phyloP scores from a whole-genome alignment of 2,329 filamentous ascomycete species.

The Graphilbum fragrans region DNA sequence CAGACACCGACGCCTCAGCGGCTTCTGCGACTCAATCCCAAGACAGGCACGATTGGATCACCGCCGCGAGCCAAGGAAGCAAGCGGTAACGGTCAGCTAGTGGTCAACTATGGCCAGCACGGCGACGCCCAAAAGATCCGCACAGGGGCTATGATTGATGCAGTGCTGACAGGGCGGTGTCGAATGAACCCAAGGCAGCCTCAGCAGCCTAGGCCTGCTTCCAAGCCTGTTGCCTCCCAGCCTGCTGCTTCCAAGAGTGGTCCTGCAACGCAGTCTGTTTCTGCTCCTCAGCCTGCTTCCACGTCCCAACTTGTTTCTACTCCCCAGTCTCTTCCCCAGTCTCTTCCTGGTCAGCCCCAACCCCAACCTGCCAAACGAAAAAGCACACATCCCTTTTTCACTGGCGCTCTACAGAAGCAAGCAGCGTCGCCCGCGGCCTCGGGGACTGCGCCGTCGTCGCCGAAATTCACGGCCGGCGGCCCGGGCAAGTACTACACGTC shows the following conservation, averaged over 20 bases:
- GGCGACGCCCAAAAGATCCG: constrained; percentile 2
- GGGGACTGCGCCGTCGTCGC: constrained; percentile 7
- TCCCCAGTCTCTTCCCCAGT: no score
- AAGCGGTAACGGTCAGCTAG: neutral
- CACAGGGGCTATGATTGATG: constrained; percentile 5
- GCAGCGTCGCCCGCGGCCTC: neutral
- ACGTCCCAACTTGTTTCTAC: no score
- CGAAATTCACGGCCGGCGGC: constrained; percentile 14
- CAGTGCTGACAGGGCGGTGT: constrained; percentile 1
- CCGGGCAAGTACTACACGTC: constrained; percentile 34
- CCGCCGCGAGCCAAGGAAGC: constrained; percentile 32
- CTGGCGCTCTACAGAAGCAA: constrained; percentile 33
- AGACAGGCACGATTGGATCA: constrained; percentile 50
- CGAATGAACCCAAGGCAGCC: neutral
- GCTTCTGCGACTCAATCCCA: constrained; percentile 43
- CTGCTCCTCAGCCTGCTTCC: no score
- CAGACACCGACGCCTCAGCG: constrained; percentile 16
- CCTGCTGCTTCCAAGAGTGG: no score
- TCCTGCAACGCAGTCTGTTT: no score
- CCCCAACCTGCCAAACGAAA: no score
- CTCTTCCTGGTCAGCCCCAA: no score
- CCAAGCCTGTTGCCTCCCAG: neutral
- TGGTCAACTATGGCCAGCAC: constrained; percentile 4
- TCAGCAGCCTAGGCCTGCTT: neutral
- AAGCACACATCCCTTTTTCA: constrained; percentile 52